Evolutionary conservation across 768 basidiomycete genomes (phyloP), one percentile per base, ranked within the genome.

Genomic region (Lactarius hatsudake): DNA sequence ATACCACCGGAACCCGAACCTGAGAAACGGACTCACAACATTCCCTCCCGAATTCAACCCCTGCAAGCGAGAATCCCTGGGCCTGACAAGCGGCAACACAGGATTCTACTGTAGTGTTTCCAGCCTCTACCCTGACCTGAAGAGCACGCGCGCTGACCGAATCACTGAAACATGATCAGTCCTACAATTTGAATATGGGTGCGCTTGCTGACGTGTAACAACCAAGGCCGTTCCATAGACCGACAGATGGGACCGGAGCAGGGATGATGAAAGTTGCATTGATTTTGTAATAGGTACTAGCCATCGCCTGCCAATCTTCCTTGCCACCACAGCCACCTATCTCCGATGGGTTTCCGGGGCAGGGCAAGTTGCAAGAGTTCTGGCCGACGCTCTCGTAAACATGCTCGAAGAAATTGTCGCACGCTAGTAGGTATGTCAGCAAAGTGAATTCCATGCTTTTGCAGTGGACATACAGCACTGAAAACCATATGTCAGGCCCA

Each of bases 1-100:
- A 57, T 34, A n/a, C 12, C 28, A 20, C 30, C 18, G 3, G 34
- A 36, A 43, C n/a, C 26, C 0, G 7, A 66, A 5, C 36, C n/a
- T 20, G 26, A 64, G 59, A 5, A 64, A 36, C 6, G 51, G 13
- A 81, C 87, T 72, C 71, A 89, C 88, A 91, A 79, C 90, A 92
- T 72, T 91, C 87, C 66, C 86, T 72, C 13, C 84, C 87, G 61
- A 81, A 90, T 78, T 87, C 90, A 62, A 87, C 77, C 23, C 88
- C 90, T 34, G 86, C 85, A 53, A 82, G 89, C 1, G 87, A 81
- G 72, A 84, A 93, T 8, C 90, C 91, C 70, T 84, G 91, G 2
- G 81, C 80, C 17, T 84, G 81, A 71, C 91, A 93, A 72, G 86
- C 87, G 51, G 75, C 82, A 71, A 91, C 78, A 73, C 91, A 93